These are phyloP conservation scores for Cruciata laevipes DNA, from an alignment of 257 asterid genomes.

Conservation along the genomic window DNA sequence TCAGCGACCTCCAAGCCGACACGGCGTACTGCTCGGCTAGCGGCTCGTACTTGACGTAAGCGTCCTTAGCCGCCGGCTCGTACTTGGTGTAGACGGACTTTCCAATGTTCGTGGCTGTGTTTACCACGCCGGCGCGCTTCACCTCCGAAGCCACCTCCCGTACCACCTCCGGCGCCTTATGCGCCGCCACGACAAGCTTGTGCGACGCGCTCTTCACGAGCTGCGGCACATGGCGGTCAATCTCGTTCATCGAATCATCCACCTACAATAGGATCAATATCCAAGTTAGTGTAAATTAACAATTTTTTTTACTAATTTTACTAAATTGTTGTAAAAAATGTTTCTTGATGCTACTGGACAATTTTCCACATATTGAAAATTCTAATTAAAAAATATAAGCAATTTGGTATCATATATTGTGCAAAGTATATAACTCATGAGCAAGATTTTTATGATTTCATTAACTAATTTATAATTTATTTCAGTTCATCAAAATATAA, in stretches of 20 bases:
- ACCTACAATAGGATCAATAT: conserved; percentile 28
- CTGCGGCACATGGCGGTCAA: conserved; percentile 49
- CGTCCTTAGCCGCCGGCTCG: conserved; percentile 41
- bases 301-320: no score
- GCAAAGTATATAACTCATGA: no score
- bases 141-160: conserved; percentile 51
- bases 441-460: no score
- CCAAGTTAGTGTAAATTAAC: conserved; percentile 15
- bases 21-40: conserved; percentile 51
- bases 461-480: no score
- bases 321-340: no score
- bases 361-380: no score
- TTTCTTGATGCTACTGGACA: no score
- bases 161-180: conserved; percentile 41
- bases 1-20: conserved; percentile 54
- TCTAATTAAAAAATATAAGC: no score
- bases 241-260: conserved; percentile 35
- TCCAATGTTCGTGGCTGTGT: conserved; percentile 29
- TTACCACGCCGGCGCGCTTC: conserved; percentile 44
- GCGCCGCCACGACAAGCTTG: conserved; percentile 38
- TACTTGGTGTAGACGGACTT: conserved; percentile 31
- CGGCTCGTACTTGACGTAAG: conserved; percentile 51
- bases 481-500: no score
- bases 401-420: no score
- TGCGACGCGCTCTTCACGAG: conserved; percentile 30